Conservation (phyloP, 495 filamentous ascomycete genomes). For the Jackrogersella minutella region DNA sequence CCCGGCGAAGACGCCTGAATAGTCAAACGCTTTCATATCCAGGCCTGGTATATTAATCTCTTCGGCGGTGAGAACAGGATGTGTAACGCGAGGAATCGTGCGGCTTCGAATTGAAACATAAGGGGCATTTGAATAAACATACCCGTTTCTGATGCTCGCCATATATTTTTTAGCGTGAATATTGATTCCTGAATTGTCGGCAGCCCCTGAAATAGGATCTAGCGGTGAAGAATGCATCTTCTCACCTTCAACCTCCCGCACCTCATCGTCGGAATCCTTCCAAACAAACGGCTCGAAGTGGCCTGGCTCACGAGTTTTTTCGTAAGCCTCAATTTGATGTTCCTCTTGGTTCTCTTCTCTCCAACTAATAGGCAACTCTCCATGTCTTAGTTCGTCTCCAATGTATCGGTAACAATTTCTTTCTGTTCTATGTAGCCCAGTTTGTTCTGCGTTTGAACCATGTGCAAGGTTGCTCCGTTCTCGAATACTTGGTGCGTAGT, state of each 20-base stretch:
- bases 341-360: neutral
- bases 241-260: neutral
- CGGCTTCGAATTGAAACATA: neutral
- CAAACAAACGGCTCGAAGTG: neutral
- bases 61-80: neutral
- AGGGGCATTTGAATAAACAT: neutral
- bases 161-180: neutral
- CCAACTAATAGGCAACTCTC: constrained; percentile 1
- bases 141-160: neutral
- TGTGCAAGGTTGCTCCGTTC: constrained; percentile 10
- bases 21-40: neutral
- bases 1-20: neutral
- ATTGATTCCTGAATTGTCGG: neutral
- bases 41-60: neutral
- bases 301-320: neutral
- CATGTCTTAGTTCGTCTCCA: neutral
- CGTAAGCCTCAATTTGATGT: neutral
- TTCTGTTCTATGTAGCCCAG: neutral
- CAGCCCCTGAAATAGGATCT: neutral
- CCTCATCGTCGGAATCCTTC: neutral
- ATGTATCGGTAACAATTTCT: neutral
- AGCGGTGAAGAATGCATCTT: neutral
- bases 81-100: neutral
- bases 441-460: neutral
- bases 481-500: constrained; percentile 11